Percentiles rank a stretch among this genome's conserved stretches.
Evolutionary conservation across 2,329 filamentous ascomycete genomes (phyloP).

Genomic region (Pezicula radicicola): DNA sequence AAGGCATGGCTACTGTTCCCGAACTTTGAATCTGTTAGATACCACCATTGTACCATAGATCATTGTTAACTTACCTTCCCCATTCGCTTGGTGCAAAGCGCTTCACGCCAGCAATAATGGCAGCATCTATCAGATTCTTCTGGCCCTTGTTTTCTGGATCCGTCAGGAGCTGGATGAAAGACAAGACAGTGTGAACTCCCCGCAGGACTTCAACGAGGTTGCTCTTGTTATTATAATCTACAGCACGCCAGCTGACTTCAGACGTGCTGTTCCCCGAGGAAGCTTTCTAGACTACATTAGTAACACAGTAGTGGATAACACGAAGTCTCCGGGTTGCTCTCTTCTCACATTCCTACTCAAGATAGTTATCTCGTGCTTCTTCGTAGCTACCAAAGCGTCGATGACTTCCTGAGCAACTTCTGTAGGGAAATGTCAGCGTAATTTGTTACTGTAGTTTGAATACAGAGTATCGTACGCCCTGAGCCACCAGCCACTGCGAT

Average conservation of each 20-base stretch:
- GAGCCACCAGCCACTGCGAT: slow-evolving; percentile 42
- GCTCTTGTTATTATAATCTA: slow-evolving; percentile 41
- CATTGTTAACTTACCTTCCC: slow-evolving; percentile 16
- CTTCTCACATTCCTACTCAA: slow-evolving; percentile 42
- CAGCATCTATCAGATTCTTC: slow-evolving; percentile 37
- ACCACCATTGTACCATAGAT: not conserved
- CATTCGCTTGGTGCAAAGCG: slow-evolving; percentile 39
- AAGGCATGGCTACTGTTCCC: slow-evolving; percentile 38
- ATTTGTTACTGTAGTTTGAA: not conserved
- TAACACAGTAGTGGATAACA: too few species aligned
- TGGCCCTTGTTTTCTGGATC: slow-evolving; percentile 28
- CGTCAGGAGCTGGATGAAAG: slow-evolving; percentile 33
- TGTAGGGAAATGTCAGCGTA: slow-evolving; percentile 20
- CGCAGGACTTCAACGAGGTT: slow-evolving; percentile 35
- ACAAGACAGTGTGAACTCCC: slow-evolving; percentile 51
- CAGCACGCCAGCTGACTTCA: slow-evolving; percentile 35
- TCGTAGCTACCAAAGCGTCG: slow-evolving; percentile 40
- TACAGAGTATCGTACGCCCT: slow-evolving; percentile 31
- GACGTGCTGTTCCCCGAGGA: too few species aligned
- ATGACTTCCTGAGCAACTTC: slow-evolving; percentile 52
- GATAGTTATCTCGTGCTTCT: slow-evolving; percentile 50
- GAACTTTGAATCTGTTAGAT: slow-evolving; percentile 22
- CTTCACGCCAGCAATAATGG: slow-evolving; percentile 34
- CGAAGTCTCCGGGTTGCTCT: not conserved
- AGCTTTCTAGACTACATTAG: too few species aligned